A percentile compares a stretch with the other conserved stretches of the same genome.
These are phyloP conservation scores for Starmera caribaea DNA, from an alignment of 805 yeast genomes.

Conservation along the genomic window DNA sequence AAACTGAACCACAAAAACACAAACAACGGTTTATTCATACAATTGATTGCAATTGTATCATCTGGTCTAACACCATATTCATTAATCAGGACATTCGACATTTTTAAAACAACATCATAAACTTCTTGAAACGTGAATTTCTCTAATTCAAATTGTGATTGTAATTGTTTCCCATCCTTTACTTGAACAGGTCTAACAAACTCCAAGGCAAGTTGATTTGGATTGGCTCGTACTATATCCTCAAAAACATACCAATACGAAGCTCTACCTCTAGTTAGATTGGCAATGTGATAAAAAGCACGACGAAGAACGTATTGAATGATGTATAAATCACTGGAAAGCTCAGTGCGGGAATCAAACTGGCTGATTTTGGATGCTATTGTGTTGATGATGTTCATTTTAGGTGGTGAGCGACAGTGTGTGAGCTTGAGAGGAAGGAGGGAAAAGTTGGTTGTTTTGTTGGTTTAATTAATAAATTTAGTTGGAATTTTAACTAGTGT, in stretches of 20 bases:
- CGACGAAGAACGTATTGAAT: slow-evolving; percentile 32
- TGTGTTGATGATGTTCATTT: too few species aligned
- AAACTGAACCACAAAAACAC: slow-evolving; percentile 73
- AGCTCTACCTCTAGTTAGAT: slow-evolving; percentile 22
- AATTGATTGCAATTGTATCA: slow-evolving; percentile 65
- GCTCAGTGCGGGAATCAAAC: slow-evolving; percentile 16
- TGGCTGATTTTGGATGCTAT: too few species aligned
- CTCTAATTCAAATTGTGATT: slow-evolving; percentile 52
- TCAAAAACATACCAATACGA: slow-evolving; percentile 70
- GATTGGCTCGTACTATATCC: slow-evolving; percentile 34
- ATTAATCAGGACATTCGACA: slow-evolving; percentile 53
- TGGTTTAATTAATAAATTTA: too few species aligned
- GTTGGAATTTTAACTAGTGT: too few species aligned
- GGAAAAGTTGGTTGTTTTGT: too few species aligned
- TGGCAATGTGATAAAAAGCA: slow-evolving; percentile 29
- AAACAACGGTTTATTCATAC: slow-evolving; percentile 77
- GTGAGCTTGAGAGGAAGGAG: too few species aligned
- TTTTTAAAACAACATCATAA: slow-evolving; percentile 52
- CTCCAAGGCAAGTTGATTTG: slow-evolving; percentile 48
- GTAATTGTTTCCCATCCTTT: slow-evolving; percentile 24
- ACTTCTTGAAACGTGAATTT: slow-evolving; percentile 59
- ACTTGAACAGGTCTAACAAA: slow-evolving; percentile 33
- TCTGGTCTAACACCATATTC: slow-evolving; percentile 57
- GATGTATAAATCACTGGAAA: slow-evolving; percentile 45
- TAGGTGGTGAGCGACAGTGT: too few species aligned